Conservation (phyloP, 345 rosid genomes). For the Arabis alpina region DNA sequence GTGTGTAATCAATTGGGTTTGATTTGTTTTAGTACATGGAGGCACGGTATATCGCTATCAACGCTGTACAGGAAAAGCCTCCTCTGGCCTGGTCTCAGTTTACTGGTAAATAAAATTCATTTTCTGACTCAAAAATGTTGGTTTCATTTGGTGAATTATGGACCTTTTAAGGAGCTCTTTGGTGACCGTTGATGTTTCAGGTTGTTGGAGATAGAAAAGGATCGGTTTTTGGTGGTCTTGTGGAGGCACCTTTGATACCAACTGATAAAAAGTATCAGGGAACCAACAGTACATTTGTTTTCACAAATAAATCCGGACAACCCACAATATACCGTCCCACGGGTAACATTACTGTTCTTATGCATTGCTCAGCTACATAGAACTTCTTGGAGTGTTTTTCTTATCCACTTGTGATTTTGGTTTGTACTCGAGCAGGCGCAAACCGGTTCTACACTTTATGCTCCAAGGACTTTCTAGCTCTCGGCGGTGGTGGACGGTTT, state of each 20-base stretch:
- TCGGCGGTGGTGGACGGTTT: slow-evolving; percentile 96
- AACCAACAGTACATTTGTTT: slow-evolving; percentile 85
- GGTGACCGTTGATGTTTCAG: slow-evolving; percentile 44
- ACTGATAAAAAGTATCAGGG: slow-evolving; percentile 93
- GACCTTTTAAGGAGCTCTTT: background rate
- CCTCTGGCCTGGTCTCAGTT: slow-evolving; percentile 93
- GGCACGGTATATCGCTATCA: slow-evolving; percentile 93
- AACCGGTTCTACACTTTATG: slow-evolving; percentile 93
- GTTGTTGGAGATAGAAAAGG: slow-evolving; percentile 92
- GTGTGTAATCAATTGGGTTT: slow-evolving; percentile 23
- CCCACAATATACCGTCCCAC: slow-evolving; percentile 78
- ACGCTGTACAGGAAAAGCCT: slow-evolving; percentile 90
- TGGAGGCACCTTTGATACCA: slow-evolving; percentile 88
- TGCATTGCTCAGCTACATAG: slow-evolving; percentile 6
- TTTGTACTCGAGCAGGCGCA: slow-evolving; percentile 62
- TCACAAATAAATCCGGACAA: slow-evolving; percentile 72
- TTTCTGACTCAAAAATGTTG: slow-evolving; percentile 9
- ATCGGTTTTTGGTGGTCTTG: slow-evolving; percentile 93
- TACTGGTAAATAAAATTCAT: slow-evolving; percentile 60
- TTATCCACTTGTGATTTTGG: slow-evolving; percentile 9
- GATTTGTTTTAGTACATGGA: slow-evolving; percentile 78
- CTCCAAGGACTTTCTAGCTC: slow-evolving; percentile 74
- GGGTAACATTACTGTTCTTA: slow-evolving; percentile 47
- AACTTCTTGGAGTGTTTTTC: slow-evolving; percentile 9
- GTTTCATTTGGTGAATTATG: background rate